Base-by-base conservation (phyloP, 352 stramenopile species). In the Blastocystis sp. region DNA sequence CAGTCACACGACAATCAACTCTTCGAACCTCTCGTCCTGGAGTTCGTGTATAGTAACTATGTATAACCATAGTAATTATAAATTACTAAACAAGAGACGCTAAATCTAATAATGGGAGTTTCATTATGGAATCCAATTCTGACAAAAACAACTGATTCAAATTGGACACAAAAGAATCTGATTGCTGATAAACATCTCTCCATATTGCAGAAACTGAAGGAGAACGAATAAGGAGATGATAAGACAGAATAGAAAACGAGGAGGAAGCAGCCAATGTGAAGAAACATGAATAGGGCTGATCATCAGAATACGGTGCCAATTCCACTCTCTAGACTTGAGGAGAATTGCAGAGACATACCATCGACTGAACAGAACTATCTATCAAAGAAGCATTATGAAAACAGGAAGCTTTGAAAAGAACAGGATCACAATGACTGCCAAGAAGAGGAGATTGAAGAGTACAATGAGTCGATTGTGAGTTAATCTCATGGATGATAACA, bases 61-160 rank as follows among this genome's bases (percentile, higher is more conserved):
- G 54, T 24, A 29, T 83, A 35, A 83, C 2, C 6, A n/a, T 19
- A 9, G 27, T 61, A 39, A 42, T 19, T 49, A 49, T 49, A 14
- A 61, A 61, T 52, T n/a, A 83, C 71, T 83, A 83, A 21, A 83
- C 6, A 66, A 52, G 29, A n/a, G 49, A 43, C 5, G 71, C 16
- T 4, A 83, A n/a, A 46, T 39, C 58, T n/a, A 83, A 39, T 7
- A 83, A 32, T 51, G 71, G 46, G n/a, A 51, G 35, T n/a, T 54
- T 54, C 32, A 54, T 19, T 9, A 11, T 27, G n/a, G 32, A 35
- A 42, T 58, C 6, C 37, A 51, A 29, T 32, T 42, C 37, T 12
- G 37, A 42, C 37, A 51, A 49, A 54, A 56, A 77, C 21, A 77
- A 49, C 11, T 57, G 65, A n/a, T 77, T 77, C 19, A 77, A 12